Evolutionary conservation across 1,284 basidiomycete genomes (phyloP).

Genomic region (Cutaneotrichosporon cavernicola): DNA sequence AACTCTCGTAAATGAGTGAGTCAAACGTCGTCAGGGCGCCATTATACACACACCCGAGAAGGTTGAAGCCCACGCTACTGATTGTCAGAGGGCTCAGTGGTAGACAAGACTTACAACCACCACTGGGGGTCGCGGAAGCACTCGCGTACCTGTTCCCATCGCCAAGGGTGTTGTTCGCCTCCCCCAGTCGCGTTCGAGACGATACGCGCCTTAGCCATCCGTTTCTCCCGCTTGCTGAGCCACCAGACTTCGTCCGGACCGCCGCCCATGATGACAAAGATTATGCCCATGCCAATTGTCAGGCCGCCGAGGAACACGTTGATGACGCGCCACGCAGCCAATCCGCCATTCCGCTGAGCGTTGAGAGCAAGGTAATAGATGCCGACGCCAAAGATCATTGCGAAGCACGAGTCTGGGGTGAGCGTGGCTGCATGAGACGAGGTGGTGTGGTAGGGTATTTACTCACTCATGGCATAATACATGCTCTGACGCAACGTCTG

Average conservation of each 20-base stretch:
- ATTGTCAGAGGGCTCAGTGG: conserved; percentile 22
- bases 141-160: conserved; percentile 29
- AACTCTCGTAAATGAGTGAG: conserved; percentile 25
- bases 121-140: conserved; percentile 31
- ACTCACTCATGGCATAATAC: conserved; percentile 36
- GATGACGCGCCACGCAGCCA: conserved; percentile 40
- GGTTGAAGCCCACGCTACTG: conserved; percentile 1
- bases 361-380: conserved; percentile 35
- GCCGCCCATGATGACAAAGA: conserved; percentile 33
- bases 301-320: conserved; percentile 38
- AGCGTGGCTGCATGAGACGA: conserved; percentile 10
- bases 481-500: conserved; percentile 23
- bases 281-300: conserved; percentile 30
- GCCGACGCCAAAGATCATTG: conserved; percentile 26
- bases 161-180: conserved; percentile 28
- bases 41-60: conserved; percentile 25
- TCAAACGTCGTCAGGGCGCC: conserved; percentile 34
- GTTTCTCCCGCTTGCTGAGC: conserved; percentile 34
- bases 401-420: conserved; percentile 30
- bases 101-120: conserved; percentile 26
- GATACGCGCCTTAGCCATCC: conserved; percentile 36
- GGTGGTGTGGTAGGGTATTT: not conserved
- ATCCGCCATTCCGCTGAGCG: conserved; percentile 24
- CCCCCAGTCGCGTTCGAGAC: conserved; percentile 24
- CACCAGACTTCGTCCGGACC: conserved; percentile 37